Evolutionary conservation across 345 rosid genomes (phyloP).

Genomic region (Triadica sebifera): DNA sequence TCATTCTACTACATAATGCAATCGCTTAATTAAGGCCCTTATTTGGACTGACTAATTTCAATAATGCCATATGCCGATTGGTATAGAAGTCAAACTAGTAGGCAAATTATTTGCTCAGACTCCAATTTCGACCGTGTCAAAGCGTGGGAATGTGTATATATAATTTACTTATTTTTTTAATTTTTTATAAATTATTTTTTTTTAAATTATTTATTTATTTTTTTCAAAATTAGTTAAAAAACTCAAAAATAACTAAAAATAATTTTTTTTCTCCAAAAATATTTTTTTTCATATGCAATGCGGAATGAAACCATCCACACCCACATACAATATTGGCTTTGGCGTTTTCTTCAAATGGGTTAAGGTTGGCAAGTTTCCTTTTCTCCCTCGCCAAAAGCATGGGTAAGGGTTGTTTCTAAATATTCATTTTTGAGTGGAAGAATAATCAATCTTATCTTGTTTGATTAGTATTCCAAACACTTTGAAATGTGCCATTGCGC

Average conservation of each 20-base stretch:
- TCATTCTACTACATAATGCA: neutral
- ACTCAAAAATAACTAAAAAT: too few species aligned
- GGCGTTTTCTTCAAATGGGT: conserved; percentile 5
- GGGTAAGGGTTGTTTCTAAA: conserved; percentile 10
- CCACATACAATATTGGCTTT: neutral
- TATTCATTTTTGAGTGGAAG: conserved; percentile 18
- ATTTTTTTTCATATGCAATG: too few species aligned
- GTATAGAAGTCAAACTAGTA: conserved; percentile 11
- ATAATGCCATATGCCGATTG: neutral
- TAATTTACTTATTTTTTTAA: too few species aligned
- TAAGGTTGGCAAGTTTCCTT: neutral
- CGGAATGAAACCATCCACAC: too few species aligned
- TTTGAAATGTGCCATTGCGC: conserved; percentile 16
- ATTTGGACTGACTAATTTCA: neutral
- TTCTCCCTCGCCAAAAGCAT: conserved; percentile 13
- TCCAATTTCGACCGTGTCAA: neutral
- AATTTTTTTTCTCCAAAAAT: too few species aligned
- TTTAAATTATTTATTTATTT: too few species aligned
- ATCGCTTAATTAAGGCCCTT: conserved; percentile 9
- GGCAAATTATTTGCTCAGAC: neutral
- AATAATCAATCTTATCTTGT: conserved; percentile 28
- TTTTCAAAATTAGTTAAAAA: too few species aligned
- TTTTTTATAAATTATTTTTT: too few species aligned
- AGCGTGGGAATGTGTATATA: neutral
- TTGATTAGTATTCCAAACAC: conserved; percentile 7